Conservation (phyloP, 129 eudicot species). For the Cynara cardunculus region DNA sequence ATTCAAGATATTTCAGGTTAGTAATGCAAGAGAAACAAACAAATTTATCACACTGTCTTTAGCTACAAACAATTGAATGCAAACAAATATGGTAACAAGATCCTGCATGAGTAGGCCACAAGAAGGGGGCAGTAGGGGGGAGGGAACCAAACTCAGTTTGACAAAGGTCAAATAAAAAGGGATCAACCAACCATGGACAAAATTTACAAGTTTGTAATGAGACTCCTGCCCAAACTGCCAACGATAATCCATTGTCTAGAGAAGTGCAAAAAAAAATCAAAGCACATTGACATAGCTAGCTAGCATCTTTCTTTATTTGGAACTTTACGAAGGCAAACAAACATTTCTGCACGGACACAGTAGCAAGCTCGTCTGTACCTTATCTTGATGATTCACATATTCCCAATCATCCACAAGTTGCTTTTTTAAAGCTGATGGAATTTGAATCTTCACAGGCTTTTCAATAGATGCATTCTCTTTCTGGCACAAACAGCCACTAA, state of each 20-base stretch:
- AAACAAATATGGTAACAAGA: background rate
- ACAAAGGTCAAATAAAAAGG: background rate
- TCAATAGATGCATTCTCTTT: slow-evolving; percentile 59
- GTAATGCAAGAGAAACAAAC: too few species aligned
- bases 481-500: slow-evolving; percentile 34
- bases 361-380: slow-evolving; percentile 37
- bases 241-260: background rate
- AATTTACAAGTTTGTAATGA: background rate
- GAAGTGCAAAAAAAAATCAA: background rate
- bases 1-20: too few species aligned
- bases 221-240: background rate
- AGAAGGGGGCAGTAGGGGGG: background rate
- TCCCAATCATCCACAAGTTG: slow-evolving; percentile 97
- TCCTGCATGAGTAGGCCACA: background rate
- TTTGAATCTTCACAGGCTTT: slow-evolving; percentile 81
- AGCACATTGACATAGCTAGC: background rate
- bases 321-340: background rate
- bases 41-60: too few species aligned
- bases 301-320: background rate
- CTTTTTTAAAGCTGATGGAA: slow-evolving; percentile 76
- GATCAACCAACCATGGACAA: background rate
- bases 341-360: background rate
- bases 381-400: slow-evolving; percentile 67
- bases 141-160: background rate
- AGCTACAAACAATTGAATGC: background rate